Evolutionary conservation across 495 filamentous ascomycete genomes (phyloP).

Genomic region (Podospora conica): DNA sequence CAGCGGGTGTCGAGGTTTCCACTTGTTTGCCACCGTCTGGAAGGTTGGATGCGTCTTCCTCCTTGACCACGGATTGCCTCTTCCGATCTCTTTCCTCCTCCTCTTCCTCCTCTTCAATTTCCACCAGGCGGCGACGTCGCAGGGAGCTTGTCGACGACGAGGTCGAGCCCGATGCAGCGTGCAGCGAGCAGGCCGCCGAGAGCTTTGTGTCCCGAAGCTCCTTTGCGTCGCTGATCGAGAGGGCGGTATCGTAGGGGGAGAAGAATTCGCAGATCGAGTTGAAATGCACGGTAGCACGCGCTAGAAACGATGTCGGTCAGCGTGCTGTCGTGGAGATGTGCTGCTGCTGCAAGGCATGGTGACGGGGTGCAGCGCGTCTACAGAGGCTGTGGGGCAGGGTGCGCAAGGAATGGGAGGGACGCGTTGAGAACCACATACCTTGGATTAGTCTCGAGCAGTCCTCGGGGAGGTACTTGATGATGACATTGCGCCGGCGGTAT

Average conservation of each 20-base stretch:
- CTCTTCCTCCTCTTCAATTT: constrained; percentile 81
- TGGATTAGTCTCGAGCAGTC: constrained; percentile 82
- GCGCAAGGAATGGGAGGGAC: constrained; percentile 3
- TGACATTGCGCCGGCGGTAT: constrained; percentile 82
- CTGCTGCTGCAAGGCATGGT: background rate
- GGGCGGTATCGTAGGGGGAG: constrained; percentile 77
- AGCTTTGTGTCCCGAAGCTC: constrained; percentile 84
- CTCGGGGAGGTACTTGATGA: constrained; percentile 88
- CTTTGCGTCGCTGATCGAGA: constrained; percentile 62
- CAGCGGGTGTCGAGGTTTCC: background rate
- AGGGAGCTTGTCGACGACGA: constrained; percentile 81
- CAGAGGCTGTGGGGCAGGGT: background rate
- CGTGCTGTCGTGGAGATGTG: constrained; percentile 6
- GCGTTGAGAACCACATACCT: constrained; percentile 53
- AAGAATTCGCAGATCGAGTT: constrained; percentile 79
- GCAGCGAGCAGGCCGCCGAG: constrained; percentile 81
- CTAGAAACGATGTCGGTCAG: constrained; percentile 38
- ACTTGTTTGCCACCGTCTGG: background rate
- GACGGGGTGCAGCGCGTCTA: background rate
- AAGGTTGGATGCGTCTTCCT: constrained; percentile 23
- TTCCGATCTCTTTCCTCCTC: constrained; percentile 49
- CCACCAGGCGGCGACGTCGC: constrained; percentile 68
- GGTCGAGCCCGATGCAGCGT: constrained; percentile 81
- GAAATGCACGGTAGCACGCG: constrained; percentile 91
- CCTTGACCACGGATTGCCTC: constrained; percentile 41